Evolutionary conservation across 768 basidiomycete species (phyloP), one percentile per base, ranked within the genome.

Genomic region (Tylopilus sp.): DNA sequence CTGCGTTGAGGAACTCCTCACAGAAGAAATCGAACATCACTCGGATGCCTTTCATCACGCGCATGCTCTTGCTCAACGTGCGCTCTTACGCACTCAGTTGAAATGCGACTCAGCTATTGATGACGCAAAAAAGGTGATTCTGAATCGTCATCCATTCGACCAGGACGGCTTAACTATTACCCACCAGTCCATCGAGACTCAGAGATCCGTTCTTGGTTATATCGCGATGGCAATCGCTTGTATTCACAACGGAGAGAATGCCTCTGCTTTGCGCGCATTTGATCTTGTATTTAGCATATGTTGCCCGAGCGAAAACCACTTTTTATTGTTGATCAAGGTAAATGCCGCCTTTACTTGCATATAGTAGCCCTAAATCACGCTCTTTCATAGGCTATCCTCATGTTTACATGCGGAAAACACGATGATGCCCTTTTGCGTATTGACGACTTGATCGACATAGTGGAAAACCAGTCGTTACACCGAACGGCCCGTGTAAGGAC

Each of bases 401-500:
- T 45, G 17, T 57, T 57, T 44, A 22, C 47, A 39, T 58, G 39
- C 2, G 46, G 58, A 33, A 53, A 44, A 7, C 46, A 57, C 0
- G 48, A 53, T 1, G 51, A 48, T 0, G 59, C 55, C 4, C 11
- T 45, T 13, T 18, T 11, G 8, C 48, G 48, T n/a, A 23, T 44
- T 1, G 28, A 40, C 10, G n/a, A 40, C 9, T 30, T 56, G 43
- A 28, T 54, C 10, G 30, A 39, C 6, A 35, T 33, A 1, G 23
- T 23, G 20, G 35, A 50, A 10, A 41, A 57, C 15, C 20, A 22
- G 12, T 35, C 35, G 0, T n/a, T 3, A 10, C 44, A 40, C 21
- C 17, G 17, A 6, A 30, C 12, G 33, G 39, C 47, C 21, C 35
- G 21, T 30, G 57, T 51, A 30, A 7, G 51, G 43, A 17, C 4